Evolutionary conservation across 495 filamentous ascomycete genomes (phyloP), one percentile per base, ranked within the genome.

Genomic region (Friedmanniomyces simplex): DNA sequence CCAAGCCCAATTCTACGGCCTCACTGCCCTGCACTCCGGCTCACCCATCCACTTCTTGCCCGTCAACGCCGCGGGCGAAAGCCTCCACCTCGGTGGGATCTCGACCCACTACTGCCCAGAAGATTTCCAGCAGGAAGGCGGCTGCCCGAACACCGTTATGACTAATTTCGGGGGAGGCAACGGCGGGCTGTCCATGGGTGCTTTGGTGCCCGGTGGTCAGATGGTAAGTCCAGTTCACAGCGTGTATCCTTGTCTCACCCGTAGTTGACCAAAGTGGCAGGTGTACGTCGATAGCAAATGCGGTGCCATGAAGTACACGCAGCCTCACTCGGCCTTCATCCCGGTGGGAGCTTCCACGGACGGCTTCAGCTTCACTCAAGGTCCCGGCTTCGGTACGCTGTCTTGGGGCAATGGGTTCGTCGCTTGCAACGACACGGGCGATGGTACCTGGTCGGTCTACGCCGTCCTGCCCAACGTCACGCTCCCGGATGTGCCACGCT

Each of bases 151-250:
- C 30, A 55, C 37, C 39, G 42, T 11, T 4, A 0, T 20, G 7
- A 64, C 53, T 24, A 58, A 48, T 52, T 60, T 58, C 53, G 5
- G 16, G 11, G 46, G 37, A 22, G 57, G 55, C n/a, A 20, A 58
- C 26, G 42, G 43, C 32, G 16, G n/a, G n/a, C 50, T 64, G 1
- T 10, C n/a, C 11, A 57, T 64, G 63, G 55, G 52, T 37, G 50
- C 50, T 30, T 22, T 50, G 26, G 63, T 66, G 14, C 60, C 63
- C 10, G 61, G 61, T 22, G 63, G 63, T 41, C 63, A 66, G 51
- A 25, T 53, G 14, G 62, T 62, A 37, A 36, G 62, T 25, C 2
- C 12, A 43, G 5, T 13, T 20, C 14, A 5, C 14, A 3, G 39
- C 18, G 14, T 12, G n/a, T n/a, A 21, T 24, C 30, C 5, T 34